phyloP scores from a whole-genome alignment of 768 basidiomycete genomes.

The Tulasnella sp. region DNA sequence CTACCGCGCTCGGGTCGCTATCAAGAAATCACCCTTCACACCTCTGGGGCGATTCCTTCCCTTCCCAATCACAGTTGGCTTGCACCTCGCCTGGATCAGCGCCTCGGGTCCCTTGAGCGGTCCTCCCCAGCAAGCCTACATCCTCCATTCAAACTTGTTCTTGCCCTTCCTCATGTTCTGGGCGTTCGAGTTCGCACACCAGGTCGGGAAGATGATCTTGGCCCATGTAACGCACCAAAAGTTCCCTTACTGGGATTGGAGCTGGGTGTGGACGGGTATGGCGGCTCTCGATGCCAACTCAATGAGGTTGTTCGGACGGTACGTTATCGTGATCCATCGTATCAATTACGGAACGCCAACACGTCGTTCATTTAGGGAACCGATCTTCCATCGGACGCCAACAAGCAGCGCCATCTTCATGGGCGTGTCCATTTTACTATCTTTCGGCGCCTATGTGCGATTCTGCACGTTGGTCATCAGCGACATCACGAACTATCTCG shows the following conservation, averaged over 20 bases:
- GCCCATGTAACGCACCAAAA: conserved; percentile 75
- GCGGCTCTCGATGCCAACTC: conserved; percentile 77
- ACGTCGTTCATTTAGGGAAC: conserved; percentile 26
- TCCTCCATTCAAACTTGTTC: conserved; percentile 65
- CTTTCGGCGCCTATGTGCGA: conserved; percentile 56
- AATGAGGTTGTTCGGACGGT: conserved; percentile 55
- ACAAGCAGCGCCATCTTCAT: conserved; percentile 58
- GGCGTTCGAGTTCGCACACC: conserved; percentile 80
- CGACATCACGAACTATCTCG: conserved; percentile 82
- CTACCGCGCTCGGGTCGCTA: conserved; percentile 39
- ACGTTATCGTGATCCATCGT: not conserved
- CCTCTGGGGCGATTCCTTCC: conserved; percentile 72
- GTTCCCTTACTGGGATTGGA: conserved; percentile 79
- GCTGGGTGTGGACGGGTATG: conserved; percentile 71
- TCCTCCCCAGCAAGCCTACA: conserved; percentile 41
- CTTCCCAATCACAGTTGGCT: conserved; percentile 52
- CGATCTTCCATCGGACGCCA: conserved; percentile 61
- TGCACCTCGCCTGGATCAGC: conserved; percentile 69
- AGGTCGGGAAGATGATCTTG: conserved; percentile 79
- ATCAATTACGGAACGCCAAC: conserved; percentile 10
- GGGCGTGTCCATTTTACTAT: conserved; percentile 52
- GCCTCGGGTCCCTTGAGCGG: conserved; percentile 47
- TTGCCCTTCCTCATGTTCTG: conserved; percentile 84
- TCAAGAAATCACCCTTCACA: conserved; percentile 30
- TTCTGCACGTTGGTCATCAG: conserved; percentile 74